Base-by-base conservation (phyloP, 768 basidiomycete species). In the Harrya chromipes region DNA sequence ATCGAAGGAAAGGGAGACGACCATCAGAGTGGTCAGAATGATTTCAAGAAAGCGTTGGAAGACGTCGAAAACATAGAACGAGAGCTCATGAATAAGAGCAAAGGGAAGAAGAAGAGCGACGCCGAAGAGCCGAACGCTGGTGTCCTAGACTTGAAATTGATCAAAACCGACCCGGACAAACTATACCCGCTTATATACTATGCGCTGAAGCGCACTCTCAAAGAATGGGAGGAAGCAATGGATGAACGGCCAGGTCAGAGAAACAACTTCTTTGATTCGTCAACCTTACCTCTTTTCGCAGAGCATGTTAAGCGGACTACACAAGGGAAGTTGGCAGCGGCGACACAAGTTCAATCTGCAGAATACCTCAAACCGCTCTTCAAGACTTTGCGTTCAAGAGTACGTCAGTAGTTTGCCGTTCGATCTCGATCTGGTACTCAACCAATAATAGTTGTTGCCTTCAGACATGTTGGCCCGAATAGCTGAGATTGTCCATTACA, bases 281-380 rank as follows among this genome's bases (percentile, higher is more conserved):
- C 47, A 29, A 26, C 29, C 40, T 55, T 55, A 45, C 46, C 40
- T 38, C 21, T 3, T 29, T 16, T 27, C 41, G 4, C 57, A 91
- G 94, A 97, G 23, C 75, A 85, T 42, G 71, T 99, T 52, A 94
- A 94, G 64, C 85, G 84, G 13, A 85, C 94, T 2, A 87, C 83
- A 0, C 93, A 94, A 62, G 97, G 97, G 8, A 97, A 93, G 67
- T 70, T 92, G 9, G 97, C 97, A 2, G 92, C 95, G 2, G 95
- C 94, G 1, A 95, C 90, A 0, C 94, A 97, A 69, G 85, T 91
- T 1, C 94, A 97, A 60, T 94, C 94, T 1, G 95, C 90, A 2
- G 89, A 97, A 60, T 95, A 98, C 64, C 77, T 99, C 26, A 99
- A 99, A 62, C 97, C 97, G 0, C 76, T 99, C 0, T 97, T 98